Evolutionary conservation across 164 flowering plant species (phyloP), one percentile per base, ranked within the genome.

Genomic region (Macadamia tetraphylla): DNA sequence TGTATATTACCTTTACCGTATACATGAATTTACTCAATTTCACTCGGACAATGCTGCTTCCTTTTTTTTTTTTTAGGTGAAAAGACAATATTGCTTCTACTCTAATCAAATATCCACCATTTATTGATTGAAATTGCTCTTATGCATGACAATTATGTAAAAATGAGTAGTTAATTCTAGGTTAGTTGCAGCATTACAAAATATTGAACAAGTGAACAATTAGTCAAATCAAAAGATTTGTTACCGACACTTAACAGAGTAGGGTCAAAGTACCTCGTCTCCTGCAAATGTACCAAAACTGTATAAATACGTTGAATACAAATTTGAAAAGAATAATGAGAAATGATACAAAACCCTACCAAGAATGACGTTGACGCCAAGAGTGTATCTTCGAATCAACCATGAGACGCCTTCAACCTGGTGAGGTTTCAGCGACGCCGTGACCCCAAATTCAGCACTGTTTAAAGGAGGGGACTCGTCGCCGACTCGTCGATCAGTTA

Each of bases 331-430:
- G 63, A 14, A 9, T 15, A 44, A 0, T 18, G 31, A n/a, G n/a
- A 43, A 23, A 8, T 0, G 1, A 17, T 7, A 67, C 1, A 9
- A 62, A 52, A 35, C 23, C 65, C 44, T 78, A 91, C 98, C 97
- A 62, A 93, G 92, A 66, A 93, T 76, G 70, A 89, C 97, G 71
- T 91, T 93, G 81, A 88, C 97, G 23, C 97, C 97, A 63, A 81
- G 79, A 35, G 30, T 49, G 67, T 83, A 89, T 72, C 91, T 77
- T 64, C 86, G 85, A 5, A 93, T 82, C 58, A 93, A 96, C 98
- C 98, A 93, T 3, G 86, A 79, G 48, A 93, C 83, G 12, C 97
- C 98, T 70, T 91, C 94, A 29, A 84, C 71, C 66, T 93, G 98
- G 74, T 93, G 87, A 68, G 97, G 92, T 70, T 89, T 93, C 60